phyloP scores from a whole-genome alignment of 2,329 filamentous ascomycete species.

The Nemania diffusa region DNA sequence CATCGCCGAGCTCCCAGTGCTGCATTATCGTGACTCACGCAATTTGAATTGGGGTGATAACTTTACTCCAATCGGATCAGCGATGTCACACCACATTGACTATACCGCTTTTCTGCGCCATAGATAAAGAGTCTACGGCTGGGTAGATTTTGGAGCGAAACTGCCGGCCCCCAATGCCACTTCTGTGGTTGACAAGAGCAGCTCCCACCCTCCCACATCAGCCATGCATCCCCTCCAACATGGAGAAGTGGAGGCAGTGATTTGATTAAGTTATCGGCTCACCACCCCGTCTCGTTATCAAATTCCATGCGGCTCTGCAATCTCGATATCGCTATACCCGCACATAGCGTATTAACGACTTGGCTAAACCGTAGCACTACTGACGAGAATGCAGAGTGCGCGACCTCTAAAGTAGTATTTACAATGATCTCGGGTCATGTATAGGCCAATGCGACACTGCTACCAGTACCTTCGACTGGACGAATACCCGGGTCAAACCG shows the following conservation, averaged over 20 bases:
- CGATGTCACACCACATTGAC: neutral
- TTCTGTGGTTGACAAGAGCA: neutral
- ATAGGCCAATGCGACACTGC: too few relatives aligned
- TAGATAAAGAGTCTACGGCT: neutral
- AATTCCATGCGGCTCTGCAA: constrained; percentile 7
- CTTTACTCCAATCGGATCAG: neutral
- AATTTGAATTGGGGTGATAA: neutral
- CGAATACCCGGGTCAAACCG: too few relatives aligned
- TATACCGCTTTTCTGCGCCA: neutral
- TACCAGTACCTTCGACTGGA: too few relatives aligned
- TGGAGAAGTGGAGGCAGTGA: neutral
- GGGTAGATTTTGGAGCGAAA: neutral
- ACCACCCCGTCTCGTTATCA: constrained; percentile 5
- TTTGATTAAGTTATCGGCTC: neutral
- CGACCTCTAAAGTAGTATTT: too few relatives aligned
- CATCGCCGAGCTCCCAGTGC: neutral
- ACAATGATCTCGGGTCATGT: too few relatives aligned
- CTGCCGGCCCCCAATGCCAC: neutral
- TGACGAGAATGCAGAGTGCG: too few relatives aligned
- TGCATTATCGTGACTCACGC: neutral
- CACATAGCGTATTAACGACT: too few relatives aligned
- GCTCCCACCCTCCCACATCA: neutral
- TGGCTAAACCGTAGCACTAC: too few relatives aligned
- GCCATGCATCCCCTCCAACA: neutral
- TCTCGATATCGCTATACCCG: neutral